Evolutionary conservation across 176 grass and related monocot species (phyloP), one percentile per base, ranked within the genome.

Genomic region (Paspalum notatum): DNA sequence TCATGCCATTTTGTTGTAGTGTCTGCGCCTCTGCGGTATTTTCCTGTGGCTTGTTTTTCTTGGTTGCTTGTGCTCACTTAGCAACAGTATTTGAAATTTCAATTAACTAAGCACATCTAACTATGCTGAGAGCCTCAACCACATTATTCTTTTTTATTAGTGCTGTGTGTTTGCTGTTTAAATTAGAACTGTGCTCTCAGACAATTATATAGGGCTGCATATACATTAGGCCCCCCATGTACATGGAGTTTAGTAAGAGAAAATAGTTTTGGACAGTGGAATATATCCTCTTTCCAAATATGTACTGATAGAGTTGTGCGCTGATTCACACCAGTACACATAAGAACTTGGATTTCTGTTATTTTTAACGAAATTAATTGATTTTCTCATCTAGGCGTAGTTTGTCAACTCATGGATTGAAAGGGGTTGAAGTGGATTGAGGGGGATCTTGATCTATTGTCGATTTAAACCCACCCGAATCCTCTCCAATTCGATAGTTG

Each of bases 71-170:
- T 89, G 65, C 42, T 51, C 18, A 50, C 49, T 85, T 65, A 61
- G 48, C 57, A 82, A 75, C 53, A 81, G 1, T 57, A 25, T 17
- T 68, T 39, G 47, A 62, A 85, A 21, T 80, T 82, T 60, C 37
- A 80, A 47, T 71, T 80, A 62, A 48, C 69, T 76, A 76, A 45
- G 47, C 64, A 62, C 40, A 87, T 80, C 62, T 76, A 81, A 72
- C 57, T 20, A 71, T 53, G 57, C 48, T 27, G 7, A 62, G 70
- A 76, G 37, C 13, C 69, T 74, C 39, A 69, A 83, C 14, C 40
- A 37, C 21, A 42, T 78, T 68, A 62, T 41, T 70, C 20, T 24
- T 75, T 63, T 9, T 11, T 45, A 60, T 32, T 32, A 75, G 40
- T 75, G 32, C 45, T 63, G 12, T 56, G 18, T 57, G 21, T 81